phyloP scores from a whole-genome alignment of 805 yeast genomes.

The Lachancea quebecensis region DNA sequence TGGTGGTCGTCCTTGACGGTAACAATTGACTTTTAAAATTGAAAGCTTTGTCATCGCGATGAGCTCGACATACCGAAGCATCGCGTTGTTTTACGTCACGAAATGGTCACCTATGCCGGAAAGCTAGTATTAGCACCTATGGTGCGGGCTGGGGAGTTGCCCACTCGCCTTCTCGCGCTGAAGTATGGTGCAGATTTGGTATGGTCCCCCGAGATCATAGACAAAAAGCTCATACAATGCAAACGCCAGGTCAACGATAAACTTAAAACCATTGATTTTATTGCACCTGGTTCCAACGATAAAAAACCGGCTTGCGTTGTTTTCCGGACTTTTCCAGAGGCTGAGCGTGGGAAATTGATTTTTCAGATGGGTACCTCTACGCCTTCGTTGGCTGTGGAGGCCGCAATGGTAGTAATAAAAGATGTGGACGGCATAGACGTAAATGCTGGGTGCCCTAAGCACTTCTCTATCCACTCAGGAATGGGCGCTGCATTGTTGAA shows the following conservation, averaged over 20 bases:
- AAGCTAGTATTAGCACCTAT: conserved; percentile 88
- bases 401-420: conserved; percentile 68
- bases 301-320: conserved; percentile 50
- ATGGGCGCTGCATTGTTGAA: conserved; percentile 93
- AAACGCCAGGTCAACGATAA: conserved; percentile 51
- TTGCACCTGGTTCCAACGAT: conserved; percentile 31
- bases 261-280: conserved; percentile 55
- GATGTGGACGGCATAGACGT: conserved; percentile 93
- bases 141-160: conserved; percentile 95
- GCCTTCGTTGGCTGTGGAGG: conserved; percentile 80
- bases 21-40: no score
- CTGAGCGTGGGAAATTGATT: conserved; percentile 61
- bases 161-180: conserved; percentile 74
- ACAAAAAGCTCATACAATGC: conserved; percentile 71
- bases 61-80: no score
- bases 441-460: conserved; percentile 97
- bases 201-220: conserved; percentile 94
- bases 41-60: no score
- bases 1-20: no score
- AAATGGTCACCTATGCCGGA: conserved; percentile 66
- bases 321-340: conserved; percentile 62
- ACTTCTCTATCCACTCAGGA: conserved; percentile 87
- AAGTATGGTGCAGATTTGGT: conserved; percentile 88
- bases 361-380: conserved; percentile 89
- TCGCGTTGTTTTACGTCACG: no score